Evolutionary conservation across 73 alveolate genomes (phyloP).

Genomic region (Paramecium caudatum): DNA sequence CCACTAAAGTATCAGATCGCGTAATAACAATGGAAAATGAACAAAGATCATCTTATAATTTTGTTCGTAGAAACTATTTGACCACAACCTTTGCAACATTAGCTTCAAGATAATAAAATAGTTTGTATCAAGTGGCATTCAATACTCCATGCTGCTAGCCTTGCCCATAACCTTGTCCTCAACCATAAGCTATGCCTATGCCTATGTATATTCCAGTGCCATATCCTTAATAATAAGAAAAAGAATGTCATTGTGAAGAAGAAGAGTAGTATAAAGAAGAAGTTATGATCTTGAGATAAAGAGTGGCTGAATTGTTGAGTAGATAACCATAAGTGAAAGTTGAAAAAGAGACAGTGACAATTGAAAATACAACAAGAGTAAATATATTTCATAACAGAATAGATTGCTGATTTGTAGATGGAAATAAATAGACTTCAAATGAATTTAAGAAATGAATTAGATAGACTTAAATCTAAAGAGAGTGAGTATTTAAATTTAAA

Average conservation of each 20-base stretch:
- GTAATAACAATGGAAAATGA: conserved; percentile 26
- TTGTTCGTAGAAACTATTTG: conserved; percentile 47
- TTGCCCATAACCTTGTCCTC: conserved; percentile 36
- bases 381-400: neutral
- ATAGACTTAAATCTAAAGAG: conserved; percentile 32
- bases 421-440: neutral
- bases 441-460: neutral
- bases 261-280: conserved; percentile 46
- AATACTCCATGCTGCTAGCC: conserved; percentile 6
- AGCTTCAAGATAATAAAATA: neutral
- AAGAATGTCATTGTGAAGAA: conserved; percentile 58
- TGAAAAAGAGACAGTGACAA: conserved; percentile 38
- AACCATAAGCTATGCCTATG: conserved; percentile 54
- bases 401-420: conserved; percentile 42
- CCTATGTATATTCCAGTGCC: conserved; percentile 39
- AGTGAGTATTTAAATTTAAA: neutral
- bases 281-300: conserved; percentile 17
- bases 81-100: conserved; percentile 26
- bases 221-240: conserved; percentile 25
- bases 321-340: conserved; percentile 60
- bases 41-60: conserved; percentile 7
- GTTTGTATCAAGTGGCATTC: conserved; percentile 3
- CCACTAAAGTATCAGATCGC: conserved; percentile 33
- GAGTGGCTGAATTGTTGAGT: conserved; percentile 59
- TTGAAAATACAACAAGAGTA: conserved; percentile 53